Conservation (phyloP, 2,329 filamentous ascomycete species). For the Colletotrichum destructivum region DNA sequence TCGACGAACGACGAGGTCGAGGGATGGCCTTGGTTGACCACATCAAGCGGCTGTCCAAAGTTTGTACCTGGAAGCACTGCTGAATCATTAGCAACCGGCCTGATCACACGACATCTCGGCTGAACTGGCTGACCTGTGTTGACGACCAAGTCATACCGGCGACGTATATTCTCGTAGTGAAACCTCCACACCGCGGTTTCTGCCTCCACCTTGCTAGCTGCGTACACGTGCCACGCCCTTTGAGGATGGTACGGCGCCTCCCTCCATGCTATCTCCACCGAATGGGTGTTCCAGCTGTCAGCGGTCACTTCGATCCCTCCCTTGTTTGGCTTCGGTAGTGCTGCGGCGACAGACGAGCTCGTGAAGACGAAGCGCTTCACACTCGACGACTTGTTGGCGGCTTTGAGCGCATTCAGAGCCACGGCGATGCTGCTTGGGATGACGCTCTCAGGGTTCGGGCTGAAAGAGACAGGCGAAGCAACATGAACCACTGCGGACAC, state of each 20-base stretch:
- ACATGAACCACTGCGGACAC: conserved; percentile 47
- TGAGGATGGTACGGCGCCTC: conserved; percentile 52
- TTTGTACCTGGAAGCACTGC: conserved; percentile 50
- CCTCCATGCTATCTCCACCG: conserved; percentile 54
- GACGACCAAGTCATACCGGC: conserved; percentile 56
- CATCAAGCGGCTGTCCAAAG: conserved; percentile 46
- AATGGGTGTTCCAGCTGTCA: conserved; percentile 55
- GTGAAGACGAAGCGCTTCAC: conserved; percentile 60
- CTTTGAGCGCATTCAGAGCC: conserved; percentile 50
- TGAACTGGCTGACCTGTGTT: conserved; percentile 55
- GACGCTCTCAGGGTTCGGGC: conserved; percentile 55
- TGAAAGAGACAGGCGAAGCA: conserved; percentile 53
- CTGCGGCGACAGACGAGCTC: conserved; percentile 29
- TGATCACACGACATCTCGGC: background rate
- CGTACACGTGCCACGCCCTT: conserved; percentile 51
- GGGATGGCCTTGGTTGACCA: conserved; percentile 43
- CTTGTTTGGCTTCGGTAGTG: conserved; percentile 18
- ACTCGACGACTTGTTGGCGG: conserved; percentile 52
- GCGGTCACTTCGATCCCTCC: conserved; percentile 40
- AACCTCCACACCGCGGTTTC: conserved; percentile 58
- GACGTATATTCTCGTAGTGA: conserved; percentile 49
- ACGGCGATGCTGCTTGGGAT: conserved; percentile 53
- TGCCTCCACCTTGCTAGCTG: conserved; percentile 55
- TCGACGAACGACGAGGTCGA: conserved; percentile 46
- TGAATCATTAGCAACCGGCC: conserved; percentile 43